Evolutionary conservation across 2,329 filamentous ascomycete species (phyloP), one percentile per base, ranked within the genome.

Genomic region (Dactylonectria macrodidyma): DNA sequence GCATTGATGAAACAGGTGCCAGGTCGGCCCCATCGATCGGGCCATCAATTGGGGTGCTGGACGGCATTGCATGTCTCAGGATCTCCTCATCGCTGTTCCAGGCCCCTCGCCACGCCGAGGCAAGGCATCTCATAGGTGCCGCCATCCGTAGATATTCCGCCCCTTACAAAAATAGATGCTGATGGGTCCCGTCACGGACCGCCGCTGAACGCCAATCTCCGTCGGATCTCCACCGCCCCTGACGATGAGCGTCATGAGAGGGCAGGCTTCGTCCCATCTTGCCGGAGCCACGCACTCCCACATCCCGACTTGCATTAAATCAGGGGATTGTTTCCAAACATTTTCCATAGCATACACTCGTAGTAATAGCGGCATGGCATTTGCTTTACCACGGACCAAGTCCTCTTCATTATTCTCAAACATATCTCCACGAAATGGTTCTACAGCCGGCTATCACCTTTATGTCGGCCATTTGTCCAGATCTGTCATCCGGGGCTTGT

Each of bases 181-280:
- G 30, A 56, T 30, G 54, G 14, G 36, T 26, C 52, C 46, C 56
- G 16, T 51, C 51, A 46, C 51, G 41, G 59, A 30, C 58, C 46
- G 47, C 36, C 51, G 63, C 64, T 66, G 64, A 66, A 62, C 33
- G 52, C 62, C 59, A 66, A 62, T 66, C 58, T 66, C 51, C 59
- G 56, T 62, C 19, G 57, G 59, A 58, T 66, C 64, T 62, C 64
- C 64, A 66, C 64, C 26, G 54, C 52, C 64, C 64, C 64, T 66
- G 59, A 54, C 30, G 41, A 57, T 52, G 33, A 48, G 19, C 38
- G 52, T 61, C 52, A 26, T 41, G 55, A 57, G 36, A 41, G 24
- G 44, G 34, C 11, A 34, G 26, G 12, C 44, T 66, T 62, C 64
- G 59, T 66, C 59, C 64, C 54, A 24, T 59, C 36, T 62, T 61